Evolutionary conservation across 1,284 basidiomycete genomes (phyloP).

Genomic region (Sparassis latifolia): DNA sequence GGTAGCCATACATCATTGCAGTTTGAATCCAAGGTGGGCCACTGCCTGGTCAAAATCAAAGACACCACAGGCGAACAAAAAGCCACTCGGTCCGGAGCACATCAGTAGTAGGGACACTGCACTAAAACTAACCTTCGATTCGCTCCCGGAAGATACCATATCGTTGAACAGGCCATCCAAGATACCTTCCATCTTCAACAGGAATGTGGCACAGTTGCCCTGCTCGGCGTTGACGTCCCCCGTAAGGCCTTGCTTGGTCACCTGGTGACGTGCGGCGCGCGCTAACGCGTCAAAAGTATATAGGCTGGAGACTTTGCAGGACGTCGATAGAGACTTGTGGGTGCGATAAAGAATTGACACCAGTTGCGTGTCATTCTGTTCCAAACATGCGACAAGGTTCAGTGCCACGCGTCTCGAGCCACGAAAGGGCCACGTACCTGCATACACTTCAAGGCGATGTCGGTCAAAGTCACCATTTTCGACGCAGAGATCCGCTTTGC

Average conservation of each 20-base stretch:
- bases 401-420: not conserved
- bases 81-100: not conserved
- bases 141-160: slow-evolving; percentile 59
- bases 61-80: too few species aligned
- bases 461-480: slow-evolving; percentile 72
- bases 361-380: slow-evolving; percentile 75
- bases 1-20: too few species aligned
- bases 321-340: slow-evolving; percentile 66
- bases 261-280: slow-evolving; percentile 69
- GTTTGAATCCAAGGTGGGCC: too few species aligned
- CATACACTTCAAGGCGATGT: slow-evolving; percentile 68
- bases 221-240: slow-evolving; percentile 48
- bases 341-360: slow-evolving; percentile 81
- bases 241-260: slow-evolving; percentile 55
- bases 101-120: slow-evolving; percentile 8
- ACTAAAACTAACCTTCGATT: slow-evolving; percentile 73
- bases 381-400: not conserved
- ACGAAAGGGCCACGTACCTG: slow-evolving; percentile 40
- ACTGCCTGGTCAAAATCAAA: too few species aligned
- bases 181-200: slow-evolving; percentile 81
- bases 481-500: slow-evolving; percentile 80
- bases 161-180: slow-evolving; percentile 81
- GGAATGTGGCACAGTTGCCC: slow-evolving; percentile 76
- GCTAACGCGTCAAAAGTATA: slow-evolving; percentile 89
- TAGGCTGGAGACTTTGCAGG: slow-evolving; percentile 74